Evolutionary conservation across 306 rosid species (phyloP).

Genomic region (Dryas octopetala): DNA sequence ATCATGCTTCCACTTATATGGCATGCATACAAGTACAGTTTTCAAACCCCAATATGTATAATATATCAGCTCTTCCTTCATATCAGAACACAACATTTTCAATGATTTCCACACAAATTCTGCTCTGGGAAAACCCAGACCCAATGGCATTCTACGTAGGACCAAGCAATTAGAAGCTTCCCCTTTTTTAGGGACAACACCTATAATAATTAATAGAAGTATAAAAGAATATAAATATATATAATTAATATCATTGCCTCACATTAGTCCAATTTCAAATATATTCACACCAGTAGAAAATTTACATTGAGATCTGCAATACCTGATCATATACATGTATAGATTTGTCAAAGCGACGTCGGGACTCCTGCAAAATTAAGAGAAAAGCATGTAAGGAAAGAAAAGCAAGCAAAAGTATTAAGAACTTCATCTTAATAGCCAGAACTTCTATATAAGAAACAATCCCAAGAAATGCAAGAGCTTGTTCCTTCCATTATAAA

Average conservation of each 20-base stretch:
- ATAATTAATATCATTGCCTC: neutral
- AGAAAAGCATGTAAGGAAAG: slow-evolving; percentile 15
- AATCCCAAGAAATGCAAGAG: slow-evolving; percentile 8
- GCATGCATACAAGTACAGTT: neutral
- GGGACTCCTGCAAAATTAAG: slow-evolving; percentile 62
- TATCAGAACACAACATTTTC: neutral
- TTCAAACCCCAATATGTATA: neutral
- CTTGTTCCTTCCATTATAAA: neutral
- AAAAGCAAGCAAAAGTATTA: neutral
- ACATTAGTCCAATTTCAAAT: neutral
- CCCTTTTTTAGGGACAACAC: neutral
- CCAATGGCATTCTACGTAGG: neutral
- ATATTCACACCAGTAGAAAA: neutral
- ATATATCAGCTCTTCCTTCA: neutral
- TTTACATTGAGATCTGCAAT: slow-evolving; percentile 14
- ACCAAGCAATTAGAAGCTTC: slow-evolving; percentile 1
- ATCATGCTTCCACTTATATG: neutral
- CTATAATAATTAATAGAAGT: too few relatives aligned
- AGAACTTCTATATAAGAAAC: slow-evolving; percentile 7
- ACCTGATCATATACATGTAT: slow-evolving; percentile 93
- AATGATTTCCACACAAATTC: neutral
- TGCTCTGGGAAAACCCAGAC: neutral
- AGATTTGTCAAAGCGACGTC: slow-evolving; percentile 76
- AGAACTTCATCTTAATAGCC: neutral
- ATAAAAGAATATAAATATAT: neutral